Evolutionary conservation across 805 yeast species (phyloP), one percentile per base, ranked within the genome.

Genomic region (Pichia insulana): DNA sequence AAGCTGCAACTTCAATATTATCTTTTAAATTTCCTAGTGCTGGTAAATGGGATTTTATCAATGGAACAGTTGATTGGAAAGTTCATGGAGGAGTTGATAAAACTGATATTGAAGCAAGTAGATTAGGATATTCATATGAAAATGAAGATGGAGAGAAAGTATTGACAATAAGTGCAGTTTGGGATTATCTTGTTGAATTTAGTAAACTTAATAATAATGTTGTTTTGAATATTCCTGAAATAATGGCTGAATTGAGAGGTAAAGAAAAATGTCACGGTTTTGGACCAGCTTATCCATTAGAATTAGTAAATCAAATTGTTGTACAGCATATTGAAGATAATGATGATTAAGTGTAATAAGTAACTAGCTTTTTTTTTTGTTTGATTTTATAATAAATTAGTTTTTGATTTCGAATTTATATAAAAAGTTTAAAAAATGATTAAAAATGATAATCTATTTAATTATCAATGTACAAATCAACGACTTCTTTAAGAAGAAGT

Each of bases 181-280:
- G 95, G 95, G 90, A 86, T 57, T 82, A 81, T 56, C 60, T 87
- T 37, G 62, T 70, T 49, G 65, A 67, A 45, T 62, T 70, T 19
- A 74, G 69, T 43, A 68, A 66, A 34, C 61, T 67, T n/a, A 69
- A 72, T 40, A 73, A 75, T 28, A 70, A 65, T 31, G 54, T 61
- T 18, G 70, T 71, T 8, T 53, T 83, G 33, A 83, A 83, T 55
- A 64, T 83, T 34, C 61, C 67, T n/a, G 63, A 59, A 30, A 73
- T 85, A 3, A 77, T 86, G 80, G 57, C 62, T 16, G 59, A 58
- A 22, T 65, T 87, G 41, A 73, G 69, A 54, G 94, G 92, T 2
- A 59, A 71, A 28, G 95, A 84, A 56, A 69, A 65, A 31, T 86
- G 95, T 55, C 90, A 85, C 56, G 92, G 89, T 2, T 71, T 66